Evolutionary conservation across 169 alveolate species (phyloP).

Genomic region (Eimeria praecox): DNA sequence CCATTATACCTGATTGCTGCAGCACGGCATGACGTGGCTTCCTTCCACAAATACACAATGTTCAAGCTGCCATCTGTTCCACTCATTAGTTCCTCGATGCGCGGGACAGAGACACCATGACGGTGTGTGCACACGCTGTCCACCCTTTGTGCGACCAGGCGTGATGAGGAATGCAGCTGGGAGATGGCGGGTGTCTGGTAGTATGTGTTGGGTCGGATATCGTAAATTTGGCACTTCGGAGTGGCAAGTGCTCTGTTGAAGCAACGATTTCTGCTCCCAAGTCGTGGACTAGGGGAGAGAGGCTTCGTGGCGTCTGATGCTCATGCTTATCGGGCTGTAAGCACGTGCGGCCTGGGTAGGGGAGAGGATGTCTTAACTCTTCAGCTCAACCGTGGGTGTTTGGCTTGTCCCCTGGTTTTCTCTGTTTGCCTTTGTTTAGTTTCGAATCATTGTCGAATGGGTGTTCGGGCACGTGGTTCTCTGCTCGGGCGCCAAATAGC

Average conservation of each 20-base stretch:
- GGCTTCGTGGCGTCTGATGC: neutral
- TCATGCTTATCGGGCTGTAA: neutral
- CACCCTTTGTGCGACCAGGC: neutral
- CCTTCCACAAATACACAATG: slow-evolving; percentile 12
- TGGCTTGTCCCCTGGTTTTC: neutral
- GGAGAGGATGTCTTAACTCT: neutral
- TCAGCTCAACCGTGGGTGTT: neutral
- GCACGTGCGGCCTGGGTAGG: neutral
- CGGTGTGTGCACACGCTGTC: slow-evolving; percentile 53
- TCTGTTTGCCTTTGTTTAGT: neutral
- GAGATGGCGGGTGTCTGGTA: neutral
- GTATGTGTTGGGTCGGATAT: neutral
- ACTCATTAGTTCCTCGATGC: neutral
- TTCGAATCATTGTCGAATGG: neutral
- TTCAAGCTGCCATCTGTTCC: neutral
- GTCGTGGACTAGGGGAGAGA: neutral
- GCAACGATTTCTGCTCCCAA: neutral
- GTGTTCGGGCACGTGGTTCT: neutral
- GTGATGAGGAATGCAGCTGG: neutral
- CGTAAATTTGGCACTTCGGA: neutral
- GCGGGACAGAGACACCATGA: slow-evolving; percentile 4
- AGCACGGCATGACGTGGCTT: slow-evolving; percentile 8
- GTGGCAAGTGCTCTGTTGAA: neutral
- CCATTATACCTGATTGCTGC: neutral
- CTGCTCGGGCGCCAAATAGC: neutral